A percentile compares a stretch with the other conserved stretches of the same genome.
phyloP scores from a whole-genome alignment of 2,329 filamentous ascomycete species.

The Monosporascus sp. region DNA sequence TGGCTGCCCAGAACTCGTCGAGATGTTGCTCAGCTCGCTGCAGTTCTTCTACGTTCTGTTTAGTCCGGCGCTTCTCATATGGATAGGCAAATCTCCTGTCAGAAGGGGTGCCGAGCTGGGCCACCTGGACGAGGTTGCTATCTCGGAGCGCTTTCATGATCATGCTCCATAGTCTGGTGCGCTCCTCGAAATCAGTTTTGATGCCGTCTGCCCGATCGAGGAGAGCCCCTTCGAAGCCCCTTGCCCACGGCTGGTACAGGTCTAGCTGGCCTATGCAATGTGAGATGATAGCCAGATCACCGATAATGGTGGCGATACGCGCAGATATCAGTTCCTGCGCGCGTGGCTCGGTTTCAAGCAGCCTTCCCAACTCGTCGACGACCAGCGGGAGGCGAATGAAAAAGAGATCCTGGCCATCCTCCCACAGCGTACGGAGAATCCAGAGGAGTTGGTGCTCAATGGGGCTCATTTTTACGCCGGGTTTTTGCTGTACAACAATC shows the following conservation, averaged over 20 bases:
- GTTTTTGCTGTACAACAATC: conserved; percentile 12
- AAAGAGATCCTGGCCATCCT: conserved; percentile 27
- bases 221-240: conserved; percentile 29
- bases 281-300: conserved; percentile 39
- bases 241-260: conserved; percentile 44
- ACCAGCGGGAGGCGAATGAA: conserved; percentile 28
- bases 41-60: conserved; percentile 14
- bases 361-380: conserved; percentile 44
- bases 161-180: conserved; percentile 6
- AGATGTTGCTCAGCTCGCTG: conserved; percentile 16
- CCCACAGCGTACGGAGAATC: conserved; percentile 33
- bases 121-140: conserved; percentile 5
- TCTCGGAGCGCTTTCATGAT: conserved; percentile 13
- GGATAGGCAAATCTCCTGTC: conserved; percentile 38
- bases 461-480: conserved; percentile 14
- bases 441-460: conserved; percentile 26
- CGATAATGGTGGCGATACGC: conserved; percentile 30
- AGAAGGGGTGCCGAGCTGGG: conserved; percentile 26
- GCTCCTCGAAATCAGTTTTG: conserved; percentile 18
- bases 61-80: conserved; percentile 16
- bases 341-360: conserved; percentile 32
- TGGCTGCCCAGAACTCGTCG: conserved; percentile 14
- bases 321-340: conserved; percentile 33
- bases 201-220: conserved; percentile 18
- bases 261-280: conserved; percentile 41